A percentile compares a stretch with the other conserved stretches of the same genome.
phyloP scores from a whole-genome alignment of 139 green algal genomes.

The Volvox reticuliferus region DNA sequence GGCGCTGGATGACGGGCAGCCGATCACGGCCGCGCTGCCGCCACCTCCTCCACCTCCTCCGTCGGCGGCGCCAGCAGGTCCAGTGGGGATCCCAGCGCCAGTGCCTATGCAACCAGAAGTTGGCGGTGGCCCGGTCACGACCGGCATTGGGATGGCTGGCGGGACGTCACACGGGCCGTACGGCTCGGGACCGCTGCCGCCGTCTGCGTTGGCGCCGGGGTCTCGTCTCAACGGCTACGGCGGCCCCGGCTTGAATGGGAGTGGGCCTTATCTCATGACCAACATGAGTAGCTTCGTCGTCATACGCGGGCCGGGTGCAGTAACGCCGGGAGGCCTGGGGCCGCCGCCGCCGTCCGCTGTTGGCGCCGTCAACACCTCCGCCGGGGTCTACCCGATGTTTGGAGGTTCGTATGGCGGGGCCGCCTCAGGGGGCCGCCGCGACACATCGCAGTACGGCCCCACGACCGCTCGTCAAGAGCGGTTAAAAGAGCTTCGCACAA shows the following conservation, averaged over 20 bases:
- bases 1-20: constrained; percentile 50
- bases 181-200: not conserved
- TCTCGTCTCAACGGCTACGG: not conserved
- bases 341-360: not conserved
- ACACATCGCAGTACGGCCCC: not conserved
- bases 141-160: not conserved
- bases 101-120: not conserved
- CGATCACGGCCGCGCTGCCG: constrained; percentile 31
- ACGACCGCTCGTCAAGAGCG: constrained; percentile 15
- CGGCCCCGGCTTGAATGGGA: not conserved
- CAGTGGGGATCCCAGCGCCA: not conserved
- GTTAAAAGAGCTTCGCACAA: constrained; percentile 52
- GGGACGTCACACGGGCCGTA: constrained; percentile 4
- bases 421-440: not conserved
- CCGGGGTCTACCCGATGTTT: not conserved
- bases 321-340: not conserved
- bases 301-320: not conserved
- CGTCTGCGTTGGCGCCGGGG: not conserved
- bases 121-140: not conserved
- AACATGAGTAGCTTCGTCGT: not conserved
- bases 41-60: not conserved
- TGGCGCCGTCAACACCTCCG: no score
- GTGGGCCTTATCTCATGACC: not conserved
- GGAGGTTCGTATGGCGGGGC: not conserved
- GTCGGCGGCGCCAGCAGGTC: not conserved